Evolutionary conservation across 2,329 filamentous ascomycete genomes (phyloP), one percentile per base, ranked within the genome.

Genomic region (Seiridium unicorne): DNA sequence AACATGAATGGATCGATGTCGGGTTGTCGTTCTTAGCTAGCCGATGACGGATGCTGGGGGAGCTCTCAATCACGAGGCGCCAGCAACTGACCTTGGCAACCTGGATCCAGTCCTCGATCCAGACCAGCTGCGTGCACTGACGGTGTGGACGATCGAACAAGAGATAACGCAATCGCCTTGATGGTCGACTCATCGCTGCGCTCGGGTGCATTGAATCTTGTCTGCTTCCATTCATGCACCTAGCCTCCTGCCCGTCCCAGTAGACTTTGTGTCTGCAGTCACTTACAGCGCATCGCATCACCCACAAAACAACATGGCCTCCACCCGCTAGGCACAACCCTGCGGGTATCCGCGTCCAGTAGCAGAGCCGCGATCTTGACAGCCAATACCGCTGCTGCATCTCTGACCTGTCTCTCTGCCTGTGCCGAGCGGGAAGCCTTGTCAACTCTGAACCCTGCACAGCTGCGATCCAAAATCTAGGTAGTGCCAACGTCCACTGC

Each of bases 291-390:
- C 40, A 42, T 47, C 38, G 35, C 40, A 42, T 57, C 38, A 44
- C 36, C 55, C 32, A 46, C 55, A 47, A 44, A 47, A 18, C 58
- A 57, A 46, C 51, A 62, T 62, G 60, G 58, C 57, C 57, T 38
- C 55, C 55, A 44, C 55, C 55, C 54, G 34, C 58, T 62, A 48
- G 51, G 51, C 46, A 40, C 31, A 54, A 55, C 44, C 58, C 60
- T 60, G 60, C 60, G 59, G 58, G 40, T 47, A 48, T 53, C 57
- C 58, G 57, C 57, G 32, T 44, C 58, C 55, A 60, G 54, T 55
- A 54, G 53, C 48, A 62, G 60, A 62, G 60, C 60, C 60, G 57
- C 58, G 31, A 51, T 49, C 56, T 51, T n/a, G 56, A 58, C 56
- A 31, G 26, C 56, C 56, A 58, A 36, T 35, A 51, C 56, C 47